Evolutionary conservation across 495 filamentous ascomycete species (phyloP), one percentile per base, ranked within the genome.

Genomic region (Xanthoparmelia taractica): DNA sequence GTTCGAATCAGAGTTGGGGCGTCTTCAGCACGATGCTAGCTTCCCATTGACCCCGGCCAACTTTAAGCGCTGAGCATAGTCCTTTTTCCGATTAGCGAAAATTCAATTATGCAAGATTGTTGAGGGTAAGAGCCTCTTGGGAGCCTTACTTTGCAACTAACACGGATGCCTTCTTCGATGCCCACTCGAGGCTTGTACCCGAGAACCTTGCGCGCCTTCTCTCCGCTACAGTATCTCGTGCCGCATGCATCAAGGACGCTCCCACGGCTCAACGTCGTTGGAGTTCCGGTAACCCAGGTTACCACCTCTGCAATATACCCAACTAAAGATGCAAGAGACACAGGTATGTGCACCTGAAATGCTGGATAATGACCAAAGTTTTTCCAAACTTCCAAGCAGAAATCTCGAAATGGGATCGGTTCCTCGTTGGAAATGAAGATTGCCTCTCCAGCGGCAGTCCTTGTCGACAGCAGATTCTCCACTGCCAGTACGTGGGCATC

Each of bases 351-450:
- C 29, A 85, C 37, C 59, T 81, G 69, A 64, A 75, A 80, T 5
- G 73, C 73, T 41, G 83, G 84, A 10, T 73, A 72, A 69, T 86
- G 84, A 17, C 78, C 80, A 59, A 86, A 86, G 59, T 84, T 74
- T 12, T 72, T 76, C 84, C 84, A 86, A 31, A 87, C 74, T 17
- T 75, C 76, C 8, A 85, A 71, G 58, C 84, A 82, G 62, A 87
- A 84, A 69, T 83, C 79, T 37, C 85, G 78, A 66, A 86, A 84
- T 27, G 82, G 70, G 36, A 85, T 78, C 23, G 81, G 82, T 66
- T 87, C 79, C 58, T 85, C 80, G 63, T 87, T 87, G 56, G 83
- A 81, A 38, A 87, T 82, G 71, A 84, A 86, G 67, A 87, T 84
- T 20, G 78, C 80, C 63, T 86, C 77, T 0, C 85, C 85, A 0